phyloP scores from a whole-genome alignment of 768 basidiomycete species.

The Termitomyces heimii region DNA sequence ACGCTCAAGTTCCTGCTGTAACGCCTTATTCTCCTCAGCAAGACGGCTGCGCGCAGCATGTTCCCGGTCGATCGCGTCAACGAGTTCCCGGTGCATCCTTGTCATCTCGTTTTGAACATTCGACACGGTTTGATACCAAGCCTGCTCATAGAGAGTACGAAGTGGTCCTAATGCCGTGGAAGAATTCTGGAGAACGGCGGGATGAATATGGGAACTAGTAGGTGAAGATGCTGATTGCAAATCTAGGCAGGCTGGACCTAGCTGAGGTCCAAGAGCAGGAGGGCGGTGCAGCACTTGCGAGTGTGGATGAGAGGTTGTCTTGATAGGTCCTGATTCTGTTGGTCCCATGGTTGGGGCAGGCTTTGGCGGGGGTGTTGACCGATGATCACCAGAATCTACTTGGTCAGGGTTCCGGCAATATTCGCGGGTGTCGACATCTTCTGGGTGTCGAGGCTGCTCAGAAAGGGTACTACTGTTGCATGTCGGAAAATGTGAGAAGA shows the following conservation, averaged over 20 bases:
- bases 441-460: background rate
- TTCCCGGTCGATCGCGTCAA: slow-evolving; percentile 5
- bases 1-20: slow-evolving; percentile 5
- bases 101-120: slow-evolving; percentile 16
- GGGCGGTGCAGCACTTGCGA: background rate
- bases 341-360: background rate
- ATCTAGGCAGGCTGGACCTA: background rate
- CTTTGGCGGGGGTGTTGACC: background rate
- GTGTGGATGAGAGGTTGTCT: background rate
- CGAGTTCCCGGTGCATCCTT: slow-evolving; percentile 12
- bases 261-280: background rate
- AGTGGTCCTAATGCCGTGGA: slow-evolving; percentile 12
- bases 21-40: background rate
- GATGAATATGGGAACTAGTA: background rate
- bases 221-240: background rate
- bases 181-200: slow-evolving; percentile 4
- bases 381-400: background rate
- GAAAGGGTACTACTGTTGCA: background rate
- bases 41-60: background rate
- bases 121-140: slow-evolving; percentile 12
- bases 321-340: background rate
- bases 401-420: background rate
- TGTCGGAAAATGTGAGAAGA: background rate
- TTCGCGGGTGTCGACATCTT: background rate
- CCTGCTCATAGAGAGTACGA: slow-evolving; percentile 14